Base-by-base conservation (phyloP, 23 red algal species). In the Gracilariopsis chorda region DNA sequence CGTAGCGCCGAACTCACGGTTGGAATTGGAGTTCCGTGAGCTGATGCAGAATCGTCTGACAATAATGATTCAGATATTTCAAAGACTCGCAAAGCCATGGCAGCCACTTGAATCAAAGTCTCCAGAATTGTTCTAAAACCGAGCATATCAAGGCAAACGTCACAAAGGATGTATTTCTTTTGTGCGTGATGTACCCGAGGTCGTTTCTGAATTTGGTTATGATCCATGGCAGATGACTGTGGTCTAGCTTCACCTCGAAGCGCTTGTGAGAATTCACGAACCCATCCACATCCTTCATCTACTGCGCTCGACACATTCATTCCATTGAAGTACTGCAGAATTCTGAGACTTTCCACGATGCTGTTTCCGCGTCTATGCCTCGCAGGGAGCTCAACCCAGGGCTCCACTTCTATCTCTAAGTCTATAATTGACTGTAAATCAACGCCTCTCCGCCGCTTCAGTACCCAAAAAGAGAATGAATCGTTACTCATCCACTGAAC, bases 201-300 rank as follows among this genome's bases (percentile, higher is more conserved):
- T n/a, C n/a, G n/a, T 46, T 41, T 69, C 63, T 69, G 32, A 19
- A 19, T 41, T 40, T 69, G 63, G 14, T 41, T 6, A 9, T 73
- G 67, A 46, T 46, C 37, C 37, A 35, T 25, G 14, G 37, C 40
- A 24, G 39, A 44, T 73, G 37, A 23, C 4, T 73, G 67, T 41
- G 67, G 32, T 37, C 13, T 73, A 7, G 11, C 17, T 2, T 46
- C 67, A 24, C 62, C 48, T 86, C 46, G 62, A 28, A 89, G 28
- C 20, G 56, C 85, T 43, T 72, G 44, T 61, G 48, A 42, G 48
- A 77, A 45, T 60, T 89, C 85, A 56, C 85, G 65, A 45, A 89
- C 47, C 85, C 85, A 89, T n/a, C 85, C 85, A 43, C 68, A 77
- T 45, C 59, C 85, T 48, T 89, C 85, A 29, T 52, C 40, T 39